Conservation (phyloP, 495 filamentous ascomycete species). For the Hypomontagnella monticulosa region DNA sequence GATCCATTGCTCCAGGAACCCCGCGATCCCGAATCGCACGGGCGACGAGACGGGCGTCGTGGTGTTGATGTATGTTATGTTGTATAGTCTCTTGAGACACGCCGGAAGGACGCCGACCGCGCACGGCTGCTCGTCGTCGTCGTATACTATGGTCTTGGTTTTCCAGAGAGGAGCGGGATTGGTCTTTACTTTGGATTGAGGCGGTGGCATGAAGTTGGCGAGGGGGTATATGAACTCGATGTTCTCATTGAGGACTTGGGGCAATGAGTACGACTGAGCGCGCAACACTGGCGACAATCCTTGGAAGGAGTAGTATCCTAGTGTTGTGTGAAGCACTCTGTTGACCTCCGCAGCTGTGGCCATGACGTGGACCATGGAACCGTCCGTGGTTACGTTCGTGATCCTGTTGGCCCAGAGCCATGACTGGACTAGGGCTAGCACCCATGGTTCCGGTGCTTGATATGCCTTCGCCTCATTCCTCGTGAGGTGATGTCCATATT, state of each 20-base stretch:
- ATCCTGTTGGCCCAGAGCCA: constrained; percentile 51
- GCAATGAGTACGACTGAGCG: constrained; percentile 58
- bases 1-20: constrained; percentile 74
- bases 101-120: constrained; percentile 46
- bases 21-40: constrained; percentile 68
- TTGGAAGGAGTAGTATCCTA: constrained; percentile 49
- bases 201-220: constrained; percentile 53
- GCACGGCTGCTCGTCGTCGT: constrained; percentile 37
- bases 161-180: constrained; percentile 10
- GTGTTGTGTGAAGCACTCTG: constrained; percentile 50
- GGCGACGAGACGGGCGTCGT: constrained; percentile 35
- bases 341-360: constrained; percentile 47
- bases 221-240: constrained; percentile 56
- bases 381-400: constrained; percentile 36
- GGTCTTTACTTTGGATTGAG: constrained; percentile 4
- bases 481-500: constrained; percentile 46
- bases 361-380: constrained; percentile 48
- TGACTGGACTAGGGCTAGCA: constrained; percentile 39
- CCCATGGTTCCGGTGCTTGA: constrained; percentile 38
- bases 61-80: constrained; percentile 47
- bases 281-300: constrained; percentile 42
- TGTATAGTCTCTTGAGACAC: constrained; percentile 54
- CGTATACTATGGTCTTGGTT: constrained; percentile 2
- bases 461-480: constrained; percentile 44
- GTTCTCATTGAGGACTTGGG: constrained; percentile 50